Conservation (phyloP, 176 grass and related monocot species). For the Raddia distichophylla region DNA sequence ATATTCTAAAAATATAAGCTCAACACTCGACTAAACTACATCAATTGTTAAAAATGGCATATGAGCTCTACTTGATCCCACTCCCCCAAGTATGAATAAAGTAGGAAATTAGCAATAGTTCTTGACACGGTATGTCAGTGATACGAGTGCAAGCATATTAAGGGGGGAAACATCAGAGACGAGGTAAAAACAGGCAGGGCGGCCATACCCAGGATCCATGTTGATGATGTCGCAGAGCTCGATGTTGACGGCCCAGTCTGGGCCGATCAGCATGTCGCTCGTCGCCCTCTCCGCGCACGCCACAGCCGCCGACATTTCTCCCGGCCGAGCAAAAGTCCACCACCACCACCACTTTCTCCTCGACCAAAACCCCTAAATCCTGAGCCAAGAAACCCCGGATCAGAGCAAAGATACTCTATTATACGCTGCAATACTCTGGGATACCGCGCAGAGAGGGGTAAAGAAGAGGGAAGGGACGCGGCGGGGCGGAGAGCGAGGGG, state of each 20-base stretch:
- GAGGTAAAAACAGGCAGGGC: neutral
- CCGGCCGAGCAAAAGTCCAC: neutral
- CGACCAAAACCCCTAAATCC: conserved; percentile 43
- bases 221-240: conserved; percentile 99
- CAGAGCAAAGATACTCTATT: conserved; percentile 16
- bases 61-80: neutral
- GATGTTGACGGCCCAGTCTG: conserved; percentile 97
- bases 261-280: conserved; percentile 87
- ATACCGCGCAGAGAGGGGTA: too few relatives aligned
- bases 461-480: too few relatives aligned
- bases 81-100: neutral
- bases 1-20: neutral
- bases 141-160: conserved; percentile 24
- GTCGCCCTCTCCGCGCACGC: conserved; percentile 87
- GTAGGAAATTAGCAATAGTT: neutral
- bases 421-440: too few relatives aligned
- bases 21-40: neutral
- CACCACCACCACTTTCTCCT: neutral
- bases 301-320: conserved; percentile 56
- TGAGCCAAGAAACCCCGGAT: conserved; percentile 16
- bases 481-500: too few relatives aligned
- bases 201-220: conserved; percentile 77
- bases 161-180: conserved; percentile 10
- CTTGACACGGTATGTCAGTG: neutral
- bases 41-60: neutral